phyloP scores from a whole-genome alignment of 345 rosid genomes.

The Gossypium sturtianum region DNA sequence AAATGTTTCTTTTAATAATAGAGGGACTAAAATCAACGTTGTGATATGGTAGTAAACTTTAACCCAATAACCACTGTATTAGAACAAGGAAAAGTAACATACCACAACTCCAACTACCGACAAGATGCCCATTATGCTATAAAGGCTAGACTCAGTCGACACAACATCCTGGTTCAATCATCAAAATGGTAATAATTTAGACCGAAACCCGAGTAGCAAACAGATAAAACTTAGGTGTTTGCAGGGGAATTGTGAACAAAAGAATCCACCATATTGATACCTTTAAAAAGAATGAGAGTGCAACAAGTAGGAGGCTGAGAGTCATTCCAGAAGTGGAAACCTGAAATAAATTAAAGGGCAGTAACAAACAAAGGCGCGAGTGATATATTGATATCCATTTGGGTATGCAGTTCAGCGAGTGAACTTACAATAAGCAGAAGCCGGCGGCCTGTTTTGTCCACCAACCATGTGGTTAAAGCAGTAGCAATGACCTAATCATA shows the following conservation, averaged over 20 bases:
- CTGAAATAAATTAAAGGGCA: constrained; percentile 27
- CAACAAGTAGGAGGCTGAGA: constrained; percentile 64
- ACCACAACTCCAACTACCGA: constrained; percentile 95
- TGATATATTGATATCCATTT: neutral
- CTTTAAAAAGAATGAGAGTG: constrained; percentile 65
- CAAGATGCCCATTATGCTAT: constrained; percentile 52
- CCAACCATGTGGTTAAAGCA: constrained; percentile 74
- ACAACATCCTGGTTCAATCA: constrained; percentile 43
- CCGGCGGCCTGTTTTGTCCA: constrained; percentile 81
- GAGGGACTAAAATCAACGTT: no score
- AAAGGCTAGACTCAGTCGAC: constrained; percentile 47
- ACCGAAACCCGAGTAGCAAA: neutral
- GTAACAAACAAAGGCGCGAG: neutral
- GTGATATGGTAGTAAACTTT: no score
- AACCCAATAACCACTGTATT: neutral
- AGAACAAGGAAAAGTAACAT: constrained; percentile 18
- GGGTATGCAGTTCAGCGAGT: neutral
- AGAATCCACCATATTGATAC: constrained; percentile 20
- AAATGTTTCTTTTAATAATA: no score
- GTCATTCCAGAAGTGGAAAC: constrained; percentile 77
- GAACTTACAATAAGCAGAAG: constrained; percentile 76
- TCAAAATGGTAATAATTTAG: constrained; percentile 1
- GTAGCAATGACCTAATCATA: constrained; percentile 63
- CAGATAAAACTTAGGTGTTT: neutral
- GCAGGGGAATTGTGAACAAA: neutral